Conservation (phyloP, 2,329 filamentous ascomycete genomes). For the Triangularia verruculosa region DNA sequence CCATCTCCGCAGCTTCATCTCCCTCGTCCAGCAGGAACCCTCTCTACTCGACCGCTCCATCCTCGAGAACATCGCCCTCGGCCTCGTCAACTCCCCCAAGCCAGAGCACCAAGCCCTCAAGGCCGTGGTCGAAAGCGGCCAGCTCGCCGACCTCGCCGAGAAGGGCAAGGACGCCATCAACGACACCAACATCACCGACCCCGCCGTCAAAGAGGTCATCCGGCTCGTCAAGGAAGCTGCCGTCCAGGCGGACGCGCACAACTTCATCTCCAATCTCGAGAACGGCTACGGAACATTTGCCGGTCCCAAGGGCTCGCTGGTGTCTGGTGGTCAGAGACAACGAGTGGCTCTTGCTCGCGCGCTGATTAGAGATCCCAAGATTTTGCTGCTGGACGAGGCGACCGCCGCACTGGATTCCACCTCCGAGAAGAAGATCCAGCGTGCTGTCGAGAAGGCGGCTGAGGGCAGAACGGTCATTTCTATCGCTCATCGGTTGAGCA, state of each 20-base stretch:
- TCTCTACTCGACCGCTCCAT: slow-evolving; percentile 46
- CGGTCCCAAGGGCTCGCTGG: slow-evolving; percentile 51
- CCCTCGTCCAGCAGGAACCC: slow-evolving; percentile 46
- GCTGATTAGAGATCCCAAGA: slow-evolving; percentile 53
- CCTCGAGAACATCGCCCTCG: slow-evolving; percentile 51
- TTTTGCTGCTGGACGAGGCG: slow-evolving; percentile 61
- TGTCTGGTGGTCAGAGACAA: slow-evolving; percentile 61
- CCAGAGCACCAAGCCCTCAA: slow-evolving; percentile 42
- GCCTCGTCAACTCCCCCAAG: slow-evolving; percentile 43
- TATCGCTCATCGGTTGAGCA: slow-evolving; percentile 56
- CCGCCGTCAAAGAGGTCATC: slow-evolving; percentile 53
- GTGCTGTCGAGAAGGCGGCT: slow-evolving; percentile 43
- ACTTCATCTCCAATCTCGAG: slow-evolving; percentile 53
- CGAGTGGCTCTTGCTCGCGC: slow-evolving; percentile 57
- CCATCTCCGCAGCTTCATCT: slow-evolving; percentile 40
- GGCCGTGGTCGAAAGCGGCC: slow-evolving; percentile 44
- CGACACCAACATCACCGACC: slow-evolving; percentile 25
- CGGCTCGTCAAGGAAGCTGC: slow-evolving; percentile 54
- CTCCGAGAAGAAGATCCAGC: slow-evolving; percentile 54
- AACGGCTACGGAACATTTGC: slow-evolving; percentile 53
- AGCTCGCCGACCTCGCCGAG: slow-evolving; percentile 50
- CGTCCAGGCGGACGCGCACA: slow-evolving; percentile 52
- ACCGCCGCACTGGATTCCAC: slow-evolving; percentile 59
- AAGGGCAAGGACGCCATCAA: slow-evolving; percentile 45
- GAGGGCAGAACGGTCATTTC: slow-evolving; percentile 56